Evolutionary conservation across 495 filamentous ascomycete genomes (phyloP).

Genomic region (Neurospora sp.): DNA sequence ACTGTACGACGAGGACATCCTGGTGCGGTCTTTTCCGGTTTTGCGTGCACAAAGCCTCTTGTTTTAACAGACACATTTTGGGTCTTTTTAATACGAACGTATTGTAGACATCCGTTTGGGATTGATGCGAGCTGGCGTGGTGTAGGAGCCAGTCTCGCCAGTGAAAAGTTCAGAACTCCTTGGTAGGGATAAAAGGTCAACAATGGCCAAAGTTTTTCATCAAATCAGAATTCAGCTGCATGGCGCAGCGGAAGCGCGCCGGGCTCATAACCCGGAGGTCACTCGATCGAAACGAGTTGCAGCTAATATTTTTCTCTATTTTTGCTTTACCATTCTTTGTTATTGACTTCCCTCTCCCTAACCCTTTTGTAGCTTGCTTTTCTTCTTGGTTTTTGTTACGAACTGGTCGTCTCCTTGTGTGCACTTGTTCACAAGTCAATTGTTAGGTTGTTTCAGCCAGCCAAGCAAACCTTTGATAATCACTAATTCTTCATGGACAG

Average conservation of each 20-base stretch:
- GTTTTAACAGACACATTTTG: too few relatives aligned
- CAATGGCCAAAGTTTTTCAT: not conserved
- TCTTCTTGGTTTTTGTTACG: not conserved
- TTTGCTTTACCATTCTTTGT: not conserved
- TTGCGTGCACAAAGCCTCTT: not conserved
- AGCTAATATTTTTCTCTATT: not conserved
- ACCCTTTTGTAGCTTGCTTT: too few relatives aligned
- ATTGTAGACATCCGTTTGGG: not conserved
- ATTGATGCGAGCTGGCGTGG: not conserved
- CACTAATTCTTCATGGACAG: not conserved
- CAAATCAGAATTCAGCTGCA: constrained; percentile 1
- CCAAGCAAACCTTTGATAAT: not conserved
- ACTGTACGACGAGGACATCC: not conserved
- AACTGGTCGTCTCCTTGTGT: not conserved
- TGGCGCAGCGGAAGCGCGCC: constrained; percentile 11
- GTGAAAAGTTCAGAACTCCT: not conserved
- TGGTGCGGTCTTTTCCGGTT: too few relatives aligned
- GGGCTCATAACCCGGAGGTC: constrained; percentile 10
- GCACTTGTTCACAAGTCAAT: not conserved
- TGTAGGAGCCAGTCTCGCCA: not conserved
- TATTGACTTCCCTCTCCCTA: not conserved
- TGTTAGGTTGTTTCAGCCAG: not conserved
- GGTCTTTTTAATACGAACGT: too few relatives aligned
- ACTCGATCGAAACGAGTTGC: constrained; percentile 9
- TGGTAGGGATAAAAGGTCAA: not conserved